phyloP scores from a whole-genome alignment of 768 basidiomycete species.

The Trametes meyenii region DNA sequence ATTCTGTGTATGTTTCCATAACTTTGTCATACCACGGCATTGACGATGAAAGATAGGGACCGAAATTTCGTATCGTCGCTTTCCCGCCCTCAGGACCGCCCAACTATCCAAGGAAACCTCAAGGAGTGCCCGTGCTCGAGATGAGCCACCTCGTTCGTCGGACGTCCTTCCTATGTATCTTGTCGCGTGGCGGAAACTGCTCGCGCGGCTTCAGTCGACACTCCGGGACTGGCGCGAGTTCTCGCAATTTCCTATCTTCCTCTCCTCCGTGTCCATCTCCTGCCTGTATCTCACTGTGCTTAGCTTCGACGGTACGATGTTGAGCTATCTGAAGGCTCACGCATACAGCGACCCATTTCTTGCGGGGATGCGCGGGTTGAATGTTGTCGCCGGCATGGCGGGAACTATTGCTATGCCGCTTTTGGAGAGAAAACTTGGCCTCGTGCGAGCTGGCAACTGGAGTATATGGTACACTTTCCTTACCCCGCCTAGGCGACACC shows the following conservation, averaged over 20 bases:
- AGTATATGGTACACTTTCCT: conserved; percentile 44
- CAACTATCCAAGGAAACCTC: conserved; percentile 28
- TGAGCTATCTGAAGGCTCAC: conserved; percentile 50
- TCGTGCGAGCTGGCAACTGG: conserved; percentile 53
- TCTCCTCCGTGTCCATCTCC: conserved; percentile 45
- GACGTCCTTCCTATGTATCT: background rate
- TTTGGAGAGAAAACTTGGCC: conserved; percentile 45
- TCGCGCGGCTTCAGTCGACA: conserved; percentile 1
- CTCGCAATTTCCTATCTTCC: conserved; percentile 41
- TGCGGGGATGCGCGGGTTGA: conserved; percentile 50
- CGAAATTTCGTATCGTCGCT: conserved; percentile 40
- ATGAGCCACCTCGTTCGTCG: background rate
- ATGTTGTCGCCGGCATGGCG: conserved; percentile 47
- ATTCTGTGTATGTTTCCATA: conserved; percentile 32
- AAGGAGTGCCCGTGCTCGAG: background rate
- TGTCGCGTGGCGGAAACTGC: background rate
- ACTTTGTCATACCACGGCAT: background rate
- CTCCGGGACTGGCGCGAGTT: conserved; percentile 44
- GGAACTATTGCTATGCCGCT: conserved; percentile 50
- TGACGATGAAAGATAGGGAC: conserved; percentile 33
- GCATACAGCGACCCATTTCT: conserved; percentile 50
- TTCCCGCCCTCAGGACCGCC: conserved; percentile 37
- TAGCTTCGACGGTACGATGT: conserved; percentile 56
- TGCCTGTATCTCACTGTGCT: conserved; percentile 48
- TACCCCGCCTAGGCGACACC: background rate